Conservation (phyloP, 805 yeast species). For the Cyberlindnera americana region DNA sequence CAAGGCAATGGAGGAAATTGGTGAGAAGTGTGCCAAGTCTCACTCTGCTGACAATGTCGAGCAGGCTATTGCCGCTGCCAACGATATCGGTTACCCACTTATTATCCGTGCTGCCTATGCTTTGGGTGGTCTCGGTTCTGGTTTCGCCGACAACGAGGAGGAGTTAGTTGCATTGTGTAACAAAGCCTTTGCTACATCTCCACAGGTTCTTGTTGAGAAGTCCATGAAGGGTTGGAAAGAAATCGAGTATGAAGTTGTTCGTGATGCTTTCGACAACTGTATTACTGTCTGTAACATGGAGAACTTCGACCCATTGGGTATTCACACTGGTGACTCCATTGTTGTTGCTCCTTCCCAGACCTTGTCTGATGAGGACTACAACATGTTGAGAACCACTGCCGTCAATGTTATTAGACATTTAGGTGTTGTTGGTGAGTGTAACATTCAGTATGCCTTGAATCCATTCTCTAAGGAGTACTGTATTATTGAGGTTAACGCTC, state of each 20-base stretch:
- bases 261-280: slow-evolving; percentile 95
- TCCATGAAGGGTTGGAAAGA: slow-evolving; percentile 99
- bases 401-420: slow-evolving; percentile 95
- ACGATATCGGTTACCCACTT: slow-evolving; percentile 84
- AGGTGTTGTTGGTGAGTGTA: slow-evolving; percentile 99
- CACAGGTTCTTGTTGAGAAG: slow-evolving; percentile 94
- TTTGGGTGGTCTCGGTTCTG: slow-evolving; percentile 96
- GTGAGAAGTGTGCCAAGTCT: slow-evolving; percentile 93
- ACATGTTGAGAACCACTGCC: slow-evolving; percentile 97
- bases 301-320: slow-evolving; percentile 96
- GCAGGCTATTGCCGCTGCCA: slow-evolving; percentile 87
- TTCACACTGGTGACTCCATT: slow-evolving; percentile 98
- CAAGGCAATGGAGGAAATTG: slow-evolving; percentile 88
- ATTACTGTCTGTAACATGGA: slow-evolving; percentile 99
- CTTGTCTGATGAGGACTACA: slow-evolving; percentile 93
- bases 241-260: slow-evolving; percentile 96
- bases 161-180: slow-evolving; percentile 86
- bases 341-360: slow-evolving; percentile 99
- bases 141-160: slow-evolving; percentile 80
- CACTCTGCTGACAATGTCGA: slow-evolving; percentile 75
- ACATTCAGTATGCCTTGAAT: slow-evolving; percentile 93
- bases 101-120: slow-evolving; percentile 98
- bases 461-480: slow-evolving; percentile 95
- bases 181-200: slow-evolving; percentile 84
- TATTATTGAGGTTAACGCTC: slow-evolving; percentile 96